These are phyloP conservation scores for Suillus plorans DNA, from an alignment of 768 basidiomycete species.

Conservation along the genomic window DNA sequence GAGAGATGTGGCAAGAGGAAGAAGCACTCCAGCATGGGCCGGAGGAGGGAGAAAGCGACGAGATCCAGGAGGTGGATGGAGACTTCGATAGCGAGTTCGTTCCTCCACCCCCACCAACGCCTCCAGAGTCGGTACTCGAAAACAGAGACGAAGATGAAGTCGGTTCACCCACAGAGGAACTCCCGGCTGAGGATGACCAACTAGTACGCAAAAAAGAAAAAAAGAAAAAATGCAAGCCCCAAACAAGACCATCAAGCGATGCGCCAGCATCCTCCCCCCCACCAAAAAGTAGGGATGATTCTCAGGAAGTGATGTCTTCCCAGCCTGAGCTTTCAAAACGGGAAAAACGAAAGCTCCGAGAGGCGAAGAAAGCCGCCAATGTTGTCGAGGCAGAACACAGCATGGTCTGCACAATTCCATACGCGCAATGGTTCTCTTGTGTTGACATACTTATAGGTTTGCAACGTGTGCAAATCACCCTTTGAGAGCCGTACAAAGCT, in stretches of 20 bases:
- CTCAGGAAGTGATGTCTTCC: constrained; percentile 4
- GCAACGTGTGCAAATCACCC: constrained; percentile 64
- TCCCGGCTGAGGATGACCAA: constrained; percentile 10
- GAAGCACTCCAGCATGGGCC: constrained; percentile 56
- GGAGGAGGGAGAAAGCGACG: constrained; percentile 30
- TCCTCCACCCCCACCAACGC: constrained; percentile 16
- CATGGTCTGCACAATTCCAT: constrained; percentile 12
- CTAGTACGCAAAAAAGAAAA: constrained; percentile 5
- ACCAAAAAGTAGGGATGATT: not conserved
- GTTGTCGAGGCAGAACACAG: not conserved
- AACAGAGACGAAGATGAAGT: constrained; percentile 6
- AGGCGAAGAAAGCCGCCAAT: constrained; percentile 60
- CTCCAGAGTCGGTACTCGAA: constrained; percentile 3
- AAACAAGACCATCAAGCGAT: constrained; percentile 1
- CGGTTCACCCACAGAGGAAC: not conserved
- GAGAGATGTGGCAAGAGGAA: constrained; percentile 77
- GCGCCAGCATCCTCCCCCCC: not conserved
- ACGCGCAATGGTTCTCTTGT: constrained; percentile 3
- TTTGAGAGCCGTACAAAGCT: constrained; percentile 74
- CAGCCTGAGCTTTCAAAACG: constrained; percentile 59
- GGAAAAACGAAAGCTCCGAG: constrained; percentile 76
- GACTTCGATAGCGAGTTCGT: not conserved
- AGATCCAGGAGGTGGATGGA: constrained; percentile 16
- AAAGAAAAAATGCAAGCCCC: constrained; percentile 11
- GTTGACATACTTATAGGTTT: constrained; percentile 36